Conservation (phyloP, 1,139 yeast genomes). For the Yamadazyma friedrichii region DNA sequence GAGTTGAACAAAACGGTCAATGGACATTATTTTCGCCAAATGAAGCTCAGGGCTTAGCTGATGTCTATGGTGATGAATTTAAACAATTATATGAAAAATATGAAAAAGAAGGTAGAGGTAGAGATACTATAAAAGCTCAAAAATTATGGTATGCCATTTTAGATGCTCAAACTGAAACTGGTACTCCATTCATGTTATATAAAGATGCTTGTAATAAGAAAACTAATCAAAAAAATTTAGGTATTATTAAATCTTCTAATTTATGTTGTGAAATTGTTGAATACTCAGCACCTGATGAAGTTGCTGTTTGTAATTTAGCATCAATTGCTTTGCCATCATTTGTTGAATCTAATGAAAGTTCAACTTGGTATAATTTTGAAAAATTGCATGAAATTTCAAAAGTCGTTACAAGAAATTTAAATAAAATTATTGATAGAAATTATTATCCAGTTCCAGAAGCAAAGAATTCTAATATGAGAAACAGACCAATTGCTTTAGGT, state of each 20-base stretch:
- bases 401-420: constrained; percentile 54
- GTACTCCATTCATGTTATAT: constrained; percentile 89
- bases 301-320: constrained; percentile 89
- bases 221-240: constrained; percentile 83
- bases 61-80: constrained; percentile 80
- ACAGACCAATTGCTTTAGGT: constrained; percentile 63
- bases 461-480: constrained; percentile 49
- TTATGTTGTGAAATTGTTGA: constrained; percentile 90
- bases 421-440: constrained; percentile 56
- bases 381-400: constrained; percentile 54
- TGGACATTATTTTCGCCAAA: constrained; percentile 90
- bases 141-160: constrained; percentile 84
- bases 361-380: constrained; percentile 50
- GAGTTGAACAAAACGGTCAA: constrained; percentile 73
- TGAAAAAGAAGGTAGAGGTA: constrained; percentile 71
- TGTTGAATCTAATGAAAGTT: constrained; percentile 40
- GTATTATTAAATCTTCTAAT: constrained; percentile 83
- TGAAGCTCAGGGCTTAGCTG: constrained; percentile 82
- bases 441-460: constrained; percentile 58
- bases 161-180: constrained; percentile 90
- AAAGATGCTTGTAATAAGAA: constrained; percentile 85
- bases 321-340: constrained; percentile 82
- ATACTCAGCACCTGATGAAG: constrained; percentile 83
- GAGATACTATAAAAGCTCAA: constrained; percentile 76
- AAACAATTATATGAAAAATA: constrained; percentile 67